Percentiles rank a stretch among this genome's conserved stretches.
Evolutionary conservation across 495 filamentous ascomycete genomes (phyloP).

Genomic region (Penicillium argentinense): DNA sequence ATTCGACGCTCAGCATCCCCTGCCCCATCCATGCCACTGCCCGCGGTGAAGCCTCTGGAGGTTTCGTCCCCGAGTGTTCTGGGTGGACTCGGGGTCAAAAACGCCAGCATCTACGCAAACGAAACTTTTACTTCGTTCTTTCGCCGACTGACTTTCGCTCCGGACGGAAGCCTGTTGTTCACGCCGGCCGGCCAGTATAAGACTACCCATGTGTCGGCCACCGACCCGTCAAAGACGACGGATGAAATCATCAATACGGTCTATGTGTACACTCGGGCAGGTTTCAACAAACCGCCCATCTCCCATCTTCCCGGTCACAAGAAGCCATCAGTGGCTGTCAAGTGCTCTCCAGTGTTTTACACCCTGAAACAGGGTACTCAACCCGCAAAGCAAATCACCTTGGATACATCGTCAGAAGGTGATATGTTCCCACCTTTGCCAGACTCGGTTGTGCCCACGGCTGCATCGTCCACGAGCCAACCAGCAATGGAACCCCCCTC

Average conservation of each 20-base stretch:
- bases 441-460: slow-evolving; percentile 70
- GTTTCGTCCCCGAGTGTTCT: slow-evolving; percentile 70
- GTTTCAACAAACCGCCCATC: slow-evolving; percentile 95
- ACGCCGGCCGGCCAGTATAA: slow-evolving; percentile 97
- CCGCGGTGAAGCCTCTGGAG: slow-evolving; percentile 94
- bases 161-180: slow-evolving; percentile 91
- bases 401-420: slow-evolving; percentile 87
- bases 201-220: slow-evolving; percentile 64
- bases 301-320: slow-evolving; percentile 98
- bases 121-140: slow-evolving; percentile 98
- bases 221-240: slow-evolving; percentile 66
- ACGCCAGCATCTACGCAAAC: slow-evolving; percentile 94
- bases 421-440: slow-evolving; percentile 81
- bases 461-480: slow-evolving; percentile 48
- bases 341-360: slow-evolving; percentile 90
- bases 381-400: slow-evolving; percentile 81
- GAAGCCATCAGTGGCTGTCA: slow-evolving; percentile 95
- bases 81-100: slow-evolving; percentile 66
- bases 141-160: slow-evolving; percentile 87
- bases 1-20: slow-evolving; percentile 89
- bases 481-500: slow-evolving; percentile 82
- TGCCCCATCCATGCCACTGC: slow-evolving; percentile 91
- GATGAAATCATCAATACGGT: slow-evolving; percentile 96
- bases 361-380: slow-evolving; percentile 68
- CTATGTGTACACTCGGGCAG: slow-evolving; percentile 95